These are phyloP conservation scores for Berkeleyomyces rouxiae DNA, from an alignment of 2,329 filamentous ascomycete genomes.

Conservation along the genomic window DNA sequence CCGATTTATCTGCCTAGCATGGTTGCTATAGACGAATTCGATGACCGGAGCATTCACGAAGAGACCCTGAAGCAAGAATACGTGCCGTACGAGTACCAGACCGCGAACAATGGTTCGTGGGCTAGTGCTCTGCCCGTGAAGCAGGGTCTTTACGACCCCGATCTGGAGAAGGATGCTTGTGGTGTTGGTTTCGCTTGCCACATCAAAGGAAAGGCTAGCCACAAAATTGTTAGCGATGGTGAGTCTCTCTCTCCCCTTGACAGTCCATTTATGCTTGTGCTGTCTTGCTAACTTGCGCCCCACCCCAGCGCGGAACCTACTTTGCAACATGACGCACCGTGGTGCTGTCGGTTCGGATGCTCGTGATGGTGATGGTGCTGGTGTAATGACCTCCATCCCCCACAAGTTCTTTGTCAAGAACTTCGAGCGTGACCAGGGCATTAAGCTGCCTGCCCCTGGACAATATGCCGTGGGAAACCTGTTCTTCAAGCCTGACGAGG, in stretches of 20 bases:
- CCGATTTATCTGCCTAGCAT: slow-evolving; percentile 42
- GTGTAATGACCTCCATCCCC: slow-evolving; percentile 98
- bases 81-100: slow-evolving; percentile 70
- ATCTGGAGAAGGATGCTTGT: slow-evolving; percentile 95
- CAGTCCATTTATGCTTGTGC: neutral
- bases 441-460: slow-evolving; percentile 71
- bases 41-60: slow-evolving; percentile 42
- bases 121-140: slow-evolving; percentile 89
- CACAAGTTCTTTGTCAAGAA: slow-evolving; percentile 99
- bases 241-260: slow-evolving; percentile 23
- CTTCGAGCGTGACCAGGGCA: slow-evolving; percentile 78
- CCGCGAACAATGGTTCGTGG: slow-evolving; percentile 74
- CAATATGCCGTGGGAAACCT: slow-evolving; percentile 96
- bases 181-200: slow-evolving; percentile 98
- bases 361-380: slow-evolving; percentile 92
- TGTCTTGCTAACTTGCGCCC: neutral
- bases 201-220: slow-evolving; percentile 92
- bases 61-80: slow-evolving; percentile 44
- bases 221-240: slow-evolving; percentile 99
- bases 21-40: slow-evolving; percentile 49
- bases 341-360: slow-evolving; percentile 96
- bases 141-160: slow-evolving; percentile 94
- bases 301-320: slow-evolving; percentile 60
- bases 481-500: slow-evolving; percentile 94
- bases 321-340: slow-evolving; percentile 99